Conservation (phyloP, 805 yeast genomes). For the Candida caryicola region DNA sequence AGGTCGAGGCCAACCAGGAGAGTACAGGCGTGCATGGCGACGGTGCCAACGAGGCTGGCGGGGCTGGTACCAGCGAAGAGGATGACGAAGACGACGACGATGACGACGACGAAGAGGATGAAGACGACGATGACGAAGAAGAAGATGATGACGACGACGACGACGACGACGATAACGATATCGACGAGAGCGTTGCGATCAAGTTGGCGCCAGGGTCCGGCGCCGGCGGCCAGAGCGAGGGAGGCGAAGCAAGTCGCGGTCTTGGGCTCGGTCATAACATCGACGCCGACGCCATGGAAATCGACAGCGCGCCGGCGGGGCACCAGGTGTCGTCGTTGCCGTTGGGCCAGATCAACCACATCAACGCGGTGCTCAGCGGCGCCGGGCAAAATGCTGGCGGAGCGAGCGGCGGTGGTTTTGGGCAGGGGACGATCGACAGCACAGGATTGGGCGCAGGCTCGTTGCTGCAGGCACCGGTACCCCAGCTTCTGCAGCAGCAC, state of each 20-base stretch:
- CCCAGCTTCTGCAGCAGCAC: constrained; percentile 1
- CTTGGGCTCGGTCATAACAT: too few relatives aligned
- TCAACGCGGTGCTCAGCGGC: constrained; percentile 2
- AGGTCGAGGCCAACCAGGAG: constrained; percentile 6
- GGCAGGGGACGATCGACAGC: neutral
- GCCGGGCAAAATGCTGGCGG: neutral
- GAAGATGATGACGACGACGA: constrained; percentile 13
- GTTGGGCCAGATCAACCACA: constrained; percentile 5
- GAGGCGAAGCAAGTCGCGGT: too few relatives aligned
- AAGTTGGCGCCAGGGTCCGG: constrained; percentile 6
- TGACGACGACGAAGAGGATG: constrained; percentile 11
- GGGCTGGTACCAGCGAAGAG: constrained; percentile 6
- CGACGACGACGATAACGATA: constrained; percentile 8
- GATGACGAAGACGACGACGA: constrained; percentile 10
- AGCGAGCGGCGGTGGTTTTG: neutral
- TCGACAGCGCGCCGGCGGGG: neutral
- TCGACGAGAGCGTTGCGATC: constrained; percentile 4
- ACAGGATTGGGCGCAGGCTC: neutral
- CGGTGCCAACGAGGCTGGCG: constrained; percentile 2
- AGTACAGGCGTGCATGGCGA: constrained; percentile 10
- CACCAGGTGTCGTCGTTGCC: constrained; percentile 2
- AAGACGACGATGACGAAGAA: constrained; percentile 11
- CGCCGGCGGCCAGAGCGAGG: constrained; percentile 6
- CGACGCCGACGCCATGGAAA: neutral
- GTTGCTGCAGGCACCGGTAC: neutral